Evolutionary conservation across 345 rosid species (phyloP).

Genomic region (Eucalyptus cloeziana): DNA sequence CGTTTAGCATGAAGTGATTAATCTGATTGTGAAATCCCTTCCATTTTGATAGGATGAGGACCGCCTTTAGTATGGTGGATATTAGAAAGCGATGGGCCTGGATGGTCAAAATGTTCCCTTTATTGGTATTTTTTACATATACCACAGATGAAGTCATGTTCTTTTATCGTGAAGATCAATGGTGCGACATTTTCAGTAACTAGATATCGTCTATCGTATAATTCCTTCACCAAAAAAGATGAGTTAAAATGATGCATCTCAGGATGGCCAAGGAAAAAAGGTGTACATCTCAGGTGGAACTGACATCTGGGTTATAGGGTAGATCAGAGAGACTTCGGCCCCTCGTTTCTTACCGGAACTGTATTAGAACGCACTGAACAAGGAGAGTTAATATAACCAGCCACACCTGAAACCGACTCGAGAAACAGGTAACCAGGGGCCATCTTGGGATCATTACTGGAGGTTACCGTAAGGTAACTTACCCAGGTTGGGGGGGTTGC

Average conservation of each 20-base stretch:
- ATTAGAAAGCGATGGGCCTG: neutral
- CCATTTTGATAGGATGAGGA: neutral
- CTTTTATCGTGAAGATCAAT: neutral
- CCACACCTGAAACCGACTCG: neutral
- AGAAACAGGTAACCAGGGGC: slow-evolving; percentile 32
- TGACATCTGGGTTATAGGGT: neutral
- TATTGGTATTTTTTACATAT: neutral
- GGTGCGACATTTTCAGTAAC: neutral
- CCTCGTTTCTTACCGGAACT: neutral
- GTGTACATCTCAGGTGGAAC: neutral
- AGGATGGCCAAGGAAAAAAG: neutral
- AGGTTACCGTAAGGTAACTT: too few relatives aligned
- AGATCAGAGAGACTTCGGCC: neutral
- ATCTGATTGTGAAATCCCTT: neutral
- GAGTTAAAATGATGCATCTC: neutral
- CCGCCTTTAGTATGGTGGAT: neutral
- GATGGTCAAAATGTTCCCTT: neutral
- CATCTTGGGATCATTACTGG: too few relatives aligned
- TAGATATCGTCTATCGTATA: neutral
- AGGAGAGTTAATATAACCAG: neutral
- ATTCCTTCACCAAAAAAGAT: neutral
- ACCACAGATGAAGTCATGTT: neutral
- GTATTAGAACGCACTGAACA: neutral
- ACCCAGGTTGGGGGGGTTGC: too few relatives aligned
- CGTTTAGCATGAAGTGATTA: neutral